Evolutionary conservation across 2,329 filamentous ascomycete genomes (phyloP), one percentile per base, ranked within the genome.

Genomic region (Lasiodiplodia sp.): DNA sequence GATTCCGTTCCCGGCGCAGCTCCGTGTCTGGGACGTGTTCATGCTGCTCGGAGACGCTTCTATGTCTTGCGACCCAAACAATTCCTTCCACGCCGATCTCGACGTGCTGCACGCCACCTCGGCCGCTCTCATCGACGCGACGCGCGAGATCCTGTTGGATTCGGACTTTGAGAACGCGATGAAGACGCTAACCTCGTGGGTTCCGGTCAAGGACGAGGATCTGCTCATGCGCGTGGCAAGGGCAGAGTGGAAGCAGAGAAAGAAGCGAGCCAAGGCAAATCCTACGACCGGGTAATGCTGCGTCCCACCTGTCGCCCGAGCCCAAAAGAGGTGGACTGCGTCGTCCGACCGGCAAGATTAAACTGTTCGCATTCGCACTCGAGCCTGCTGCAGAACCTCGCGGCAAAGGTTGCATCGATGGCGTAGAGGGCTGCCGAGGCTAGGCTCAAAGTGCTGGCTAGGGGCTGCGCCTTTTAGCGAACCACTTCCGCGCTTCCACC

Each of bases 161-260:
- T 93, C 92, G 21, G 96, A 99, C 78, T 99, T 98, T 79, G 96
- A 99, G 79, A 97, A 96, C 75, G 92, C 92, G 57, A 99, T 99
- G 96, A 98, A 97, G 82, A 92, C 94, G 8, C 84, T 99, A 71
- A 98, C 96, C 37, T 94, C 92, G 68, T 97, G 93, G 89, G 91
- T 98, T 55, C 94, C 95, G 23, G 91, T 99, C 78, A 93, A 93
- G 80, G 95, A 99, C 75, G 93, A 97, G 76, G 94, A 98, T 78
- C 81, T 97, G 69, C 86, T 99, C 75, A 97, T 99, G 93, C 91
- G 90, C 74, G 93, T 97, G 69, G 90, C 93, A 31, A 91, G 91
- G 76, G 89, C 92, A 16, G 95, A 98, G 82, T 97, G 92, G 88
- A 97, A 92, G 82, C 82, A 88, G 75, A 83, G 87, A 78, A 82